Base-by-base conservation (phyloP, 306 rosid genomes). In the Quercus dentata region DNA sequence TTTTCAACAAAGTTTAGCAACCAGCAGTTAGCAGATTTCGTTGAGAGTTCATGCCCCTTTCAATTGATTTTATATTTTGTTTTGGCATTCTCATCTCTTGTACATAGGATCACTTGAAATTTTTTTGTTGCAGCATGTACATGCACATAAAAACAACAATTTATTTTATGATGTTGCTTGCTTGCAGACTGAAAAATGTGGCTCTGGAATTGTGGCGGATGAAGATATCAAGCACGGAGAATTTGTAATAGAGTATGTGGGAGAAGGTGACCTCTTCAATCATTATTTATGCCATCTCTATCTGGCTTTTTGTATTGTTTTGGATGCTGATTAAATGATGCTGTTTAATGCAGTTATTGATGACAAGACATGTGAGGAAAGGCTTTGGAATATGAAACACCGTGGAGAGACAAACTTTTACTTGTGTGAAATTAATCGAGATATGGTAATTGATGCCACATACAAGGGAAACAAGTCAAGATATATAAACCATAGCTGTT, bases 391-490 rank as follows among this genome's bases (percentile, higher is more conserved):
- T 71, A 95, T 95, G 99, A 95, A 95, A 84, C 91, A 89, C 80
- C 98, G 92, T 27, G 97, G 99, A 76, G 98, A 92, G 84, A 92
- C 95, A 64, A 95, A 95, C 88, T 95, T 95, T 76, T 95, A 95
- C 90, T 71, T 95, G n/a, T 92, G 99, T 25, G 99, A 95, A 81
- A 90, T 95, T 88, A 92, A 90, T 80, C 90, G 99, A 71, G 98
- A 95, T 83, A 92, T 89, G 97, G 99, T 95, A 88, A 95, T 95
- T 77, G 99, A 95, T 86, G 99, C 99, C 15, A 91, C 99, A 55
- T 82, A 92, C 85, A 93, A 95, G 87, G 99, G 99, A 79, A 95
- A 95, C 87, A 95, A 91, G 81, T 95, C 99, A 31, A 89, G 99
- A 95, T 95, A 90, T 69, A 95, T 95, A 79, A 92, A 95, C 72